Evolutionary conservation across 495 filamentous ascomycete genomes (phyloP), one percentile per base, ranked within the genome.

Genomic region (Podospora australis): DNA sequence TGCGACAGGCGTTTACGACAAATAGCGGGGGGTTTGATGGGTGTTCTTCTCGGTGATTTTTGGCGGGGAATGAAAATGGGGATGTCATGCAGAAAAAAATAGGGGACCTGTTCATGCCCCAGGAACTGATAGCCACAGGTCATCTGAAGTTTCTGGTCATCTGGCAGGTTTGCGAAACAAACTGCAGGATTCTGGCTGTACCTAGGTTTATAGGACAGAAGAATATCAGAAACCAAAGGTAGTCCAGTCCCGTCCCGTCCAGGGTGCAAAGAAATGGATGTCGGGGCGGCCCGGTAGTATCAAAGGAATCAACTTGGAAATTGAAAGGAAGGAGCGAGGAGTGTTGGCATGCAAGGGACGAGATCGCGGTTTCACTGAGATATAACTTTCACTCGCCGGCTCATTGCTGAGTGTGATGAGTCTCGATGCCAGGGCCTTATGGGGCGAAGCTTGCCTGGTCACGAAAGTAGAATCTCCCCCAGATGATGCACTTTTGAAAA

Each of bases 71-170:
- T 14, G 3, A 26, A 14, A 23, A 3, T 13, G 14, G 20, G 40
- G 23, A 43, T 43, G 40, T 21, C 90, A n/a, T 49, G 19, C 38
- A 28, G 36, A 9, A 6, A 13, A 23, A 34, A 6, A 28, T 29
- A 28, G 35, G 23, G 17, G 2, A 30, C 24, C 4, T 30, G 38
- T 36, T 28, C 26, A 30, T 30, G 26, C 26, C 26, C 13, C 26
- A 30, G 26, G 13, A 30, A 30, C 26, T 6, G 13, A 13, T 30
- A 13, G 26, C 13, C 26, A 30, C 6, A 13, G 26, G 26, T 30
- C 26, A 13, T 30, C 26, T 30, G 6, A 13, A 30, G 28, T 30
- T 30, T 30, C 28, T 30, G 7, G 28, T 6, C 13, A 6, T 30
- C 26, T 30, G 26, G n/a, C 26, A 30, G 26, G 26, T 30, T 6